phyloP scores from a whole-genome alignment of 257 asterid species.

The Datura wrightii region DNA sequence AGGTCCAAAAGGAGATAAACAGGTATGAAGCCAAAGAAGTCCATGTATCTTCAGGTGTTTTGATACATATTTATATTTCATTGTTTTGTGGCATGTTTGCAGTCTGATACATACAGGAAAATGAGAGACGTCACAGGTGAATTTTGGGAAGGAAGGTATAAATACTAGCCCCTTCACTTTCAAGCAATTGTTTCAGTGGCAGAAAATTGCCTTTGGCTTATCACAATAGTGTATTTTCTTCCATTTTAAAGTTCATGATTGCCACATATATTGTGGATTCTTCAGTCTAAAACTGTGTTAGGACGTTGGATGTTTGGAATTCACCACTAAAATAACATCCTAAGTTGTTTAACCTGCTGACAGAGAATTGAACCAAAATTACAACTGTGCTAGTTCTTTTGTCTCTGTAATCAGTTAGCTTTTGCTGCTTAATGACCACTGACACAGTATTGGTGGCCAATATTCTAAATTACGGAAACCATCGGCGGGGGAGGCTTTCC shows the following conservation, averaged over 20 bases:
- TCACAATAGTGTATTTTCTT: background rate
- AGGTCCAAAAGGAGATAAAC: constrained; percentile 87
- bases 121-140: constrained; percentile 87
- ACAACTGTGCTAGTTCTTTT: background rate
- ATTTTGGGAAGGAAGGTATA: constrained; percentile 97
- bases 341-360: background rate
- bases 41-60: constrained; percentile 32
- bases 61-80: background rate
- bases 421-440: constrained; percentile 18
- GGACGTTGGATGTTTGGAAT: constrained; percentile 1
- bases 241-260: background rate
- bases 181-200: constrained; percentile 20
- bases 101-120: constrained; percentile 91
- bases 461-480: background rate
- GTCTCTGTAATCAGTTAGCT: constrained; percentile 12
- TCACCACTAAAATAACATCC: background rate
- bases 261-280: constrained; percentile 17
- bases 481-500: background rate
- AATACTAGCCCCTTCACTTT: constrained; percentile 9
- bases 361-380: constrained; percentile 8
- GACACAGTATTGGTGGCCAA: background rate
- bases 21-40: constrained; percentile 51
- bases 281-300: background rate
- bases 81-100: constrained; percentile 41
- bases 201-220: background rate